Conservation (phyloP, 1,284 basidiomycete species). For the Pholiota adiposa region DNA sequence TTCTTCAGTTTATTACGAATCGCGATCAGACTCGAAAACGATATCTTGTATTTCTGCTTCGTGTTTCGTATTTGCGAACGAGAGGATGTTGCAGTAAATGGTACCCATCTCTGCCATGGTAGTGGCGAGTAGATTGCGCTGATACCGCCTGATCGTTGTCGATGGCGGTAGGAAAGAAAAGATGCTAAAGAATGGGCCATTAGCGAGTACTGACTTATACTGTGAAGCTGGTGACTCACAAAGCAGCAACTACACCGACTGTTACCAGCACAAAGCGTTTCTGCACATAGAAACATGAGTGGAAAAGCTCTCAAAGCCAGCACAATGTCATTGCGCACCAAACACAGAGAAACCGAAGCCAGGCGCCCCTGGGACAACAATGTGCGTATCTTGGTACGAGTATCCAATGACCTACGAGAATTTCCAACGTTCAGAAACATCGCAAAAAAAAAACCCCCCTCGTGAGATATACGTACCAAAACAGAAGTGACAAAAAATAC, state of each 20-base stretch:
- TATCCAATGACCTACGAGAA: conserved; percentile 71
- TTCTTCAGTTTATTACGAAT: conserved; percentile 68
- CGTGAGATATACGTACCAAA: conserved; percentile 50
- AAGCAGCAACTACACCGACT: conserved; percentile 65
- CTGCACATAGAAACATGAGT: conserved; percentile 43
- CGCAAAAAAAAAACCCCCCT: background rate
- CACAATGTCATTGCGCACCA: conserved; percentile 15
- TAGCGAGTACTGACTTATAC: background rate
- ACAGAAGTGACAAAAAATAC: conserved; percentile 76
- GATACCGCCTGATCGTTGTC: conserved; percentile 70
- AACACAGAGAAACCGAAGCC: conserved; percentile 65
- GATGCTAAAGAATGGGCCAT: conserved; percentile 42
- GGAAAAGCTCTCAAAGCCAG: background rate
- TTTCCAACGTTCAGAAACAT: background rate
- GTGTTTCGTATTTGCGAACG: conserved; percentile 56
- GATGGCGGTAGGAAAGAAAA: conserved; percentile 74
- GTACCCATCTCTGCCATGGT: conserved; percentile 63
- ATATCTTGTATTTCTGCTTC: conserved; percentile 56
- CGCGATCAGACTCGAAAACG: conserved; percentile 59
- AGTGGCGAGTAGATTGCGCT: conserved; percentile 65
- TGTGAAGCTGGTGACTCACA: conserved; percentile 42
- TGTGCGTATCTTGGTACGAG: conserved; percentile 67
- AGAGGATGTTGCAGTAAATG: conserved; percentile 71
- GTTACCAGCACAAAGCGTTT: conserved; percentile 66
- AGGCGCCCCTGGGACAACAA: conserved; percentile 46